These are phyloP conservation scores for Amphichorda felina DNA, from an alignment of 2,329 filamentous ascomycete genomes.

Conservation along the genomic window DNA sequence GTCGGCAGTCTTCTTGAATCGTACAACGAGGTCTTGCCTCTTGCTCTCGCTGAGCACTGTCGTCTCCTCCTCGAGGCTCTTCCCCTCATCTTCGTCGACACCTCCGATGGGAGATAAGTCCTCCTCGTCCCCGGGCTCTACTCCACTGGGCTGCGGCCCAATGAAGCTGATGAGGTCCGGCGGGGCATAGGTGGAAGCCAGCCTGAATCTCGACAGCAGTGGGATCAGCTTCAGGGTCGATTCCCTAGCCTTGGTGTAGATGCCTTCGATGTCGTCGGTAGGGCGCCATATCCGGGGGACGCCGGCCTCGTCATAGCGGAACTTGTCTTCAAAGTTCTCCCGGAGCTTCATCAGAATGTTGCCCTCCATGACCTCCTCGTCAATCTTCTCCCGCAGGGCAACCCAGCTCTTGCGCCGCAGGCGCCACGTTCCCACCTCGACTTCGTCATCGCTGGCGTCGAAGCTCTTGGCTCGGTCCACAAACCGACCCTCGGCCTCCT, in stretches of 20 bases:
- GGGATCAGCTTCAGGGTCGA: slow-evolving; percentile 87
- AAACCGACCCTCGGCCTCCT: slow-evolving; percentile 77
- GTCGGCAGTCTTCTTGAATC: slow-evolving; percentile 98
- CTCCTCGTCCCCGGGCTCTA: slow-evolving; percentile 76
- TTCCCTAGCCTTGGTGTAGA: slow-evolving; percentile 86
- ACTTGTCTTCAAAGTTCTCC: slow-evolving; percentile 99
- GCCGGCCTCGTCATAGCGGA: slow-evolving; percentile 90
- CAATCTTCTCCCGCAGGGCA: slow-evolving; percentile 78
- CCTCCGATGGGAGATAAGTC: slow-evolving; percentile 83
- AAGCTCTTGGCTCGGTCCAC: slow-evolving; percentile 84
- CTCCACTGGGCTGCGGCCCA: slow-evolving; percentile 62
- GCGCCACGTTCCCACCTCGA: slow-evolving; percentile 85
- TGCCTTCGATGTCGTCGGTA: slow-evolving; percentile 90
- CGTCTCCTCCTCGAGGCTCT: slow-evolving; percentile 93
- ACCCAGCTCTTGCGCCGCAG: slow-evolving; percentile 91
- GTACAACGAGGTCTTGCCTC: slow-evolving; percentile 78
- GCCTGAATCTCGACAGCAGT: slow-evolving; percentile 71
- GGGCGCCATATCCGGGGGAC: slow-evolving; percentile 96
- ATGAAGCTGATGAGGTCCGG: slow-evolving; percentile 82
- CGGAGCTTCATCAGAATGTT: slow-evolving; percentile 90
- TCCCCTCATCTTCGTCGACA: slow-evolving; percentile 87
- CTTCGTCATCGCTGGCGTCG: slow-evolving; percentile 82
- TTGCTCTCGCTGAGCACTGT: slow-evolving; percentile 85
- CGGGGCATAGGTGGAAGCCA: slow-evolving; percentile 59
- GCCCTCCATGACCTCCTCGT: slow-evolving; percentile 96